Base-by-base conservation (phyloP, 495 filamentous ascomycete genomes). In the Lentithecium fluviatile region DNA sequence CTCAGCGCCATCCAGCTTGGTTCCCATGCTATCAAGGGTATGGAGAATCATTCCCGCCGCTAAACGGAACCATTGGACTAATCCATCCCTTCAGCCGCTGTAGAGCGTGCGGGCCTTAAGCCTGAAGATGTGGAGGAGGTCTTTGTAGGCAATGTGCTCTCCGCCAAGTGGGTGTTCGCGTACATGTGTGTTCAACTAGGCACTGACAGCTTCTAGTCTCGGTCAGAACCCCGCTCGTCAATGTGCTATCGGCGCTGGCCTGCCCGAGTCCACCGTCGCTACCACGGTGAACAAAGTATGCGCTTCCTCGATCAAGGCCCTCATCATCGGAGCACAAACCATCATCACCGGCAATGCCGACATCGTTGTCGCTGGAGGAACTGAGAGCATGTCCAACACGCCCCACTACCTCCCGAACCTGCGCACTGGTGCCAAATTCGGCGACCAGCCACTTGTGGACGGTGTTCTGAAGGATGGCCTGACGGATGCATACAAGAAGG, bases 251-350 rank as follows among this genome's bases (percentile, higher is more conserved):
- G 80, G 83, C 66, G 94, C 91, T 64, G 94, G 94, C 49, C 87
- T 98, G 55, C 73, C 82, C 2, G 78, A 94, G 17, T 79, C 81
- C 13, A 88, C 87, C 51, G 84, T 96, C 69, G 88, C 86, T 77
- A 97, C 95, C 42, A 95, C 91, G 26, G 82, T 98, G 58, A 98
- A 97, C 86, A 98, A 98, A 78, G 94, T 98, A 69, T 98, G 94
- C 82, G 94, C 94, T 56, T 96, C 91, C 46, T 83, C 85, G 42
- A 70, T 96, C 69, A 98, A 98, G 78, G 91, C 94, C 60, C 86
- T 97, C 74, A 93, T 96, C 64, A 82, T 98, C 56, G 95, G 88
- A 50, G 88, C 94, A 24, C 94, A 97, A 78, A 96, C 91, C 62
- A 97, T 98, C 74, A 91, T 96, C 69, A 95, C 91, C 29, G 92